Base-by-base conservation (phyloP, 495 filamentous ascomycete genomes). In the Trichoderma gamsii region DNA sequence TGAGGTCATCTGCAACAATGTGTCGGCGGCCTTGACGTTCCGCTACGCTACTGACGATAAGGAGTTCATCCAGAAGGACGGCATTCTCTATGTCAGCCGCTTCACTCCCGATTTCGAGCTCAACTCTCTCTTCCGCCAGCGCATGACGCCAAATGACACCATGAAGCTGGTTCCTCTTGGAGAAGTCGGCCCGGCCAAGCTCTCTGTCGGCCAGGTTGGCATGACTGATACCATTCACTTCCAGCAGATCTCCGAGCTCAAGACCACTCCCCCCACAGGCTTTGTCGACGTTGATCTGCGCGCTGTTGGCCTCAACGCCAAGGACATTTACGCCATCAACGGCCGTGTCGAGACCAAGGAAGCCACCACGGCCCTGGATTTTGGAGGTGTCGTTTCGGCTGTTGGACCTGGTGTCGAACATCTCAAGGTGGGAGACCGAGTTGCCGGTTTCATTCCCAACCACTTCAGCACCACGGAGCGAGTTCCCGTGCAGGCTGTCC, bases 161-260 rank as follows among this genome's bases (percentile, higher is more conserved):
- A 68, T 59, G 29, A 66, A 65, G 27, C 23, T 44, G 27, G 61
- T 52, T 18, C 41, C 72, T 2, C 63, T 76, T 13, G 43, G 21
- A n/a, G 65, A 71, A 5, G 67, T 67, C 0, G 64, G 59, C 29
- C 69, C 52, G 12, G 66, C 65, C 0, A 70, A 63, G 21, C 64
- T 76, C 1, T 65, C 68, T 3, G 70, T 74, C 52, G 66, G 59
- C 6, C 63, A 65, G n/a, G 35, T 75, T 23, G 83, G 83, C 29
- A 73, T 79, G 18, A 79, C 85, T 1, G 81, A 84, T 46, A 82
- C 79, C 0, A 71, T 85, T 15, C 76, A 81, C 67, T 86, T 84
- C 69, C 59, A 73, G n/a, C 71, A 81, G 11, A 77, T 83, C 63
- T 61, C 72, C 0, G 65, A 56, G 4, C 67, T 69, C 7, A 71